A percentile compares a stretch with the other conserved stretches of the same genome.
phyloP scores from a whole-genome alignment of 768 basidiomycete species.

The Suillus spraguei region DNA sequence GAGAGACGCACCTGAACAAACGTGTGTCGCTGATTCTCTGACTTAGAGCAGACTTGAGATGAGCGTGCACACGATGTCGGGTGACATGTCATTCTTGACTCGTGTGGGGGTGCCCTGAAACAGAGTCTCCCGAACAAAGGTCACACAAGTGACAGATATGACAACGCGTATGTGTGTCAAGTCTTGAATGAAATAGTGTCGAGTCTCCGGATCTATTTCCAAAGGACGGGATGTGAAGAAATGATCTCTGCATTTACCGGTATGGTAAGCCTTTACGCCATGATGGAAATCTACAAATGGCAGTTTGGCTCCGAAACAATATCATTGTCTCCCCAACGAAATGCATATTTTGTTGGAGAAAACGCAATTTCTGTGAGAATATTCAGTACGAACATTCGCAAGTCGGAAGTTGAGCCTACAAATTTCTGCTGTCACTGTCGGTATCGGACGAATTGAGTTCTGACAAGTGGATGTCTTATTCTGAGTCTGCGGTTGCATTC shows the following conservation, averaged over 20 bases:
- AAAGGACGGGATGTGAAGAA: not conserved
- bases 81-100: too few relatives aligned
- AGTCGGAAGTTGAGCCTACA: not conserved
- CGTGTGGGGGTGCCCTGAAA: not conserved
- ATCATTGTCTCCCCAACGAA: not conserved
- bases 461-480: constrained; percentile 2
- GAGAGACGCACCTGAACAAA: not conserved
- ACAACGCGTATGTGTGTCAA: not conserved
- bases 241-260: not conserved
- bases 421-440: not conserved
- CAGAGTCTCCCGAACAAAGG: not conserved
- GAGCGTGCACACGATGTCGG: too few relatives aligned
- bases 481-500: not conserved
- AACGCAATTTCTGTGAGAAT: not conserved
- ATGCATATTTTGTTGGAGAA: not conserved
- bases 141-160: not conserved
- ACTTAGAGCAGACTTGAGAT: too few relatives aligned
- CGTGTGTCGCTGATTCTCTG: not conserved
- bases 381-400: not conserved
- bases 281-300: not conserved
- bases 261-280: constrained; percentile 4
- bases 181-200: not conserved
- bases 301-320: not conserved
- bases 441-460: not conserved
- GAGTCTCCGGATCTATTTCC: not conserved